Conservation (phyloP, 2,329 filamentous ascomycete genomes). For the Cytospora leucostoma region DNA sequence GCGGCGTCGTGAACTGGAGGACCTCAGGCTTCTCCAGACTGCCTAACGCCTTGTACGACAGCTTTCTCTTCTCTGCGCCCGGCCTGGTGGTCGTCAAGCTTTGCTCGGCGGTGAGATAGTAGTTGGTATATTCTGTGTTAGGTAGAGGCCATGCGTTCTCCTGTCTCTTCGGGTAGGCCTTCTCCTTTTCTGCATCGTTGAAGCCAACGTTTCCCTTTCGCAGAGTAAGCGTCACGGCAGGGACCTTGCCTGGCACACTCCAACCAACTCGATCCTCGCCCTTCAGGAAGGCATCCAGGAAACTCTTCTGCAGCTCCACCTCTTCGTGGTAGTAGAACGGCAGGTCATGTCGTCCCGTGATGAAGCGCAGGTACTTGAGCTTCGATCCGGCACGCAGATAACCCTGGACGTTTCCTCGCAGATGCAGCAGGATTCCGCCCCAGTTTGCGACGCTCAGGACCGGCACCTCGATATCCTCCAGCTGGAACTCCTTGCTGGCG, state of each 20-base stretch:
- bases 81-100: conserved; percentile 42
- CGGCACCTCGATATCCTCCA: conserved; percentile 67
- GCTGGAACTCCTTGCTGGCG: conserved; percentile 63
- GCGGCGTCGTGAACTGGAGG: conserved; percentile 57
- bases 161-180: conserved; percentile 52
- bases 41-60: conserved; percentile 62
- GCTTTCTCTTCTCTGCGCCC: conserved; percentile 37
- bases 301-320: conserved; percentile 66
- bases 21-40: conserved; percentile 54
- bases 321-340: conserved; percentile 73
- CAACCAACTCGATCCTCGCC: conserved; percentile 64
- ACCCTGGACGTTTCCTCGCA: conserved; percentile 69
- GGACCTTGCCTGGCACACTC: conserved; percentile 57
- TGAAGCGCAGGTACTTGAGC: conserved; percentile 69
- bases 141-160: conserved; percentile 69
- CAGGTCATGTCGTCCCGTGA: conserved; percentile 69
- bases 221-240: conserved; percentile 61
- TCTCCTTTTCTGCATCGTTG: conserved; percentile 64
- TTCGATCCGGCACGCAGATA: conserved; percentile 64
- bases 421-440: conserved; percentile 69
- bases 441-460: conserved; percentile 69
- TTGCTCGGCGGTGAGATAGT: conserved; percentile 54
- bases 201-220: conserved; percentile 68
- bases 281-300: conserved; percentile 72
- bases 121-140: conserved; percentile 64